Conservation (phyloP, 495 filamentous ascomycete genomes). For the Neurospora terricola region DNA sequence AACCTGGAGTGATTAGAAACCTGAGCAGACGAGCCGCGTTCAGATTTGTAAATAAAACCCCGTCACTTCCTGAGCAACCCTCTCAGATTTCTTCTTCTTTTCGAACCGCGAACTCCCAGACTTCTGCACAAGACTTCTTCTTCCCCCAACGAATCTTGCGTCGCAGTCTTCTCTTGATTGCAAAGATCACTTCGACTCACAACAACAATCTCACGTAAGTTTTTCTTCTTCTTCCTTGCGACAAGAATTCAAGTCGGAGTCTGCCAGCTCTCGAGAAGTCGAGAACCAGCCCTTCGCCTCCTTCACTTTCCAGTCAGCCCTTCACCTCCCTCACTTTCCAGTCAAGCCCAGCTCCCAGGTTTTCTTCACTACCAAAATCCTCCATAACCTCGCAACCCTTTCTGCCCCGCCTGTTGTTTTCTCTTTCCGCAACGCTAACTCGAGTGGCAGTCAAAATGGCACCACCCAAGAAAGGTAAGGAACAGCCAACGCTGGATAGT, state of each 20-base stretch:
- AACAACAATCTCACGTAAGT: neutral
- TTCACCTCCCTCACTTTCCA: neutral
- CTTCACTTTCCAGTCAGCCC: neutral
- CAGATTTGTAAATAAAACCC: neutral
- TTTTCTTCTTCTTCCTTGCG: neutral
- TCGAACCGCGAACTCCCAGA: neutral
- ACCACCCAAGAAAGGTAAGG: neutral
- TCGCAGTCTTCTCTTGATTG: neutral
- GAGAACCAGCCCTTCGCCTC: neutral
- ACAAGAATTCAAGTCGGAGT: neutral
- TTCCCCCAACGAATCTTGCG: neutral
- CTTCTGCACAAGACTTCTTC: neutral
- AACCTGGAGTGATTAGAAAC: neutral
- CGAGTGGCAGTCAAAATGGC: neutral
- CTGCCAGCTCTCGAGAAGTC: neutral
- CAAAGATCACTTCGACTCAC: neutral
- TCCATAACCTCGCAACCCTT: neutral
- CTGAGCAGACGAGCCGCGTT: neutral
- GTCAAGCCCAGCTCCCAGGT: neutral
- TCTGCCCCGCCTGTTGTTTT: neutral
- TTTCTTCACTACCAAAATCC: neutral
- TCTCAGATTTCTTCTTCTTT: neutral
- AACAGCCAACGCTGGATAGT: neutral
- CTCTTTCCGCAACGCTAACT: neutral
- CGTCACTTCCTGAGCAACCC: neutral